These are phyloP conservation scores for Tetrapisispora namnaoensis DNA, from an alignment of 805 yeast species.

Conservation along the genomic window DNA sequence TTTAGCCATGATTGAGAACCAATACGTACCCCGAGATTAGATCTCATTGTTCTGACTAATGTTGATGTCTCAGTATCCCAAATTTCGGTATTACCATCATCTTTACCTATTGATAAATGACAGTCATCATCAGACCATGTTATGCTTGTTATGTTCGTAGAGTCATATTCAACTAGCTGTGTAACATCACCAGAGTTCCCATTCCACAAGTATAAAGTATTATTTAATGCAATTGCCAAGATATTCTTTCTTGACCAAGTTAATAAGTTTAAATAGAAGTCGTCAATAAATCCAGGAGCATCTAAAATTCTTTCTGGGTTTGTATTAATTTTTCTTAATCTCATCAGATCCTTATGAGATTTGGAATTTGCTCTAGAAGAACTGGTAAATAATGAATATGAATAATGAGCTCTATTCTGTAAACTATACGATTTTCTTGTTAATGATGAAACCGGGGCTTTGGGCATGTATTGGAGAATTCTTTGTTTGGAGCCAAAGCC, in stretches of 20 bases:
- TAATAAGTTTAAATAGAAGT: slow-evolving; percentile 76
- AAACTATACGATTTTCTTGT: slow-evolving; percentile 22
- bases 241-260: slow-evolving; percentile 81
- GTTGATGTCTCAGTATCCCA: slow-evolving; percentile 82
- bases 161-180: slow-evolving; percentile 48
- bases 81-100: slow-evolving; percentile 76
- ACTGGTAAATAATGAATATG: slow-evolving; percentile 30
- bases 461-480: slow-evolving; percentile 78
- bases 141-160: slow-evolving; percentile 37
- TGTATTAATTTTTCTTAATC: slow-evolving; percentile 69
- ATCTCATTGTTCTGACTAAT: slow-evolving; percentile 67
- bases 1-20: slow-evolving; percentile 80
- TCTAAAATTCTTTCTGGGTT: slow-evolving; percentile 90
- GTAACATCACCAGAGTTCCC: slow-evolving; percentile 75
- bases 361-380: slow-evolving; percentile 14
- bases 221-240: slow-evolving; percentile 81
- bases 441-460: slow-evolving; percentile 52
- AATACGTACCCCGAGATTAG: slow-evolving; percentile 62
- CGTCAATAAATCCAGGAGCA: slow-evolving; percentile 92
- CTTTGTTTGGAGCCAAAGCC: slow-evolving; percentile 77
- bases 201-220: slow-evolving; percentile 83
- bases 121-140: slow-evolving; percentile 90
- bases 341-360: slow-evolving; percentile 38
- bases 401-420: slow-evolving; percentile 25
- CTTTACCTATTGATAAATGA: slow-evolving; percentile 73